Evolutionary conservation across 192 early-diverging fungal genomes (phyloP).

Genomic region (Jimgerdemannia lactiflua): DNA sequence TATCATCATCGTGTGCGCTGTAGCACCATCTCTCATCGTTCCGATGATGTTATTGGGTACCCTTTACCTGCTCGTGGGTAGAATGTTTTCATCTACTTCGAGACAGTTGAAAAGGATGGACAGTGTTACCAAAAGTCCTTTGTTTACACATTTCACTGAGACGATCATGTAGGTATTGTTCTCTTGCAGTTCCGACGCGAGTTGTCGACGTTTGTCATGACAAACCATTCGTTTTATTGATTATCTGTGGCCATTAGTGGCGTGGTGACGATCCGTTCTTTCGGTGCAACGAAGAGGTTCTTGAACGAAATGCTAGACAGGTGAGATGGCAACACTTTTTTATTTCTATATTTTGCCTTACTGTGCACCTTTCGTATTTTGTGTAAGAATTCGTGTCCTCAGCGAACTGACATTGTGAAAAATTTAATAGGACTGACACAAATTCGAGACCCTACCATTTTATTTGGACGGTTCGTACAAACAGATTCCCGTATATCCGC

Average conservation of each 20-base stretch:
- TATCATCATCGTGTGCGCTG: constrained; percentile 52
- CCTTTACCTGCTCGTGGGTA: constrained; percentile 49
- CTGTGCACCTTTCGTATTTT: neutral
- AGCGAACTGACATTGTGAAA: neutral
- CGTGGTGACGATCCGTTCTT: constrained; percentile 82
- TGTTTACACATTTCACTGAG: constrained; percentile 84
- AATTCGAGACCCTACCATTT: constrained; percentile 82
- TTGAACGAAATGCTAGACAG: constrained; percentile 46
- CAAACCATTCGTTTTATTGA: neutral
- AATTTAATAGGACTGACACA: constrained; percentile 20
- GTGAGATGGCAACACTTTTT: neutral
- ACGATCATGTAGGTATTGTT: constrained; percentile 23
- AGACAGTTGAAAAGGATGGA: constrained; percentile 88
- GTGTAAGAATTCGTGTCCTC: neutral
- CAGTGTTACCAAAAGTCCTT: constrained; percentile 65
- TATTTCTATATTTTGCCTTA: neutral
- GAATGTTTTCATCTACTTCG: constrained; percentile 58
- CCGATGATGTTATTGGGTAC: constrained; percentile 29
- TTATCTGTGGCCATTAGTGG: constrained; percentile 44
- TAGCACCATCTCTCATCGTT: constrained; percentile 62
- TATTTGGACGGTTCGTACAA: constrained; percentile 56
- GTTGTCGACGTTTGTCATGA: neutral
- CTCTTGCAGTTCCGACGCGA: neutral
- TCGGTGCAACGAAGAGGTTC: constrained; percentile 64
- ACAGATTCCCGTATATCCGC: neutral